Percentiles rank a stretch among this genome's conserved stretches.
phyloP scores from a whole-genome alignment of 768 basidiomycete species.

The Peribolospora baueri region DNA sequence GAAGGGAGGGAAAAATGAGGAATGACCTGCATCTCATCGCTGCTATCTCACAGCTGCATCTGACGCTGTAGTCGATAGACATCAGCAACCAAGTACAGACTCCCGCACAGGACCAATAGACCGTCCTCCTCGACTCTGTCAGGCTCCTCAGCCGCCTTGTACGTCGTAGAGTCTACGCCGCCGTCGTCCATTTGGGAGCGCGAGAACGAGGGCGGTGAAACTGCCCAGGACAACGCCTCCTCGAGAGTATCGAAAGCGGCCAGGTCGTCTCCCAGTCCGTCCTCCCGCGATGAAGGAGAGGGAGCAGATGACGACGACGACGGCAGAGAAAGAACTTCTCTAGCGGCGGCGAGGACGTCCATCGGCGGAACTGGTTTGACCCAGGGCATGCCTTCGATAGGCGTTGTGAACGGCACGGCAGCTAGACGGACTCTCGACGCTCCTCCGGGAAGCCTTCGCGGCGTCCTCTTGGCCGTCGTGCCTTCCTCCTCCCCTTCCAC shows the following conservation, averaged over 20 bases:
- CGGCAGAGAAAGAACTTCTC: conserved; percentile 24
- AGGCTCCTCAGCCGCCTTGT: conserved; percentile 19
- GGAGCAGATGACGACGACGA: conserved; percentile 15
- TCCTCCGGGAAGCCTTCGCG: conserved; percentile 13
- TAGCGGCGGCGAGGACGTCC: conserved; percentile 29
- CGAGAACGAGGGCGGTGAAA: neutral
- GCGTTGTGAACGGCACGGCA: conserved; percentile 36
- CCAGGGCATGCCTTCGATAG: conserved; percentile 86
- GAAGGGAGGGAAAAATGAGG: no score
- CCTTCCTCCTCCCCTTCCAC: no score
- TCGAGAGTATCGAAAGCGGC: conserved; percentile 6
- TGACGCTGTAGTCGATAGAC: conserved; percentile 36
- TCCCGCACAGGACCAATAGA: conserved; percentile 54
- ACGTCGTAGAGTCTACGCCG: conserved; percentile 23
- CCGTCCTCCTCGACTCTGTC: conserved; percentile 12
- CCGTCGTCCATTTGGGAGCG: neutral
- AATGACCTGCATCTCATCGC: no score
- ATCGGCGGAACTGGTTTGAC: conserved; percentile 36
- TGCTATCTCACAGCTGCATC: no score
- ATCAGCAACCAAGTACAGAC: conserved; percentile 83
- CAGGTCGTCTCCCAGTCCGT: conserved; percentile 18
- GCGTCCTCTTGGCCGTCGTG: neutral
- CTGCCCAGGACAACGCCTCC: neutral
- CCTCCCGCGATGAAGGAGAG: neutral
- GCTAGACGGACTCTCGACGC: conserved; percentile 22